These are phyloP conservation scores for Solanum ossicruentum DNA, from an alignment of 257 asterid genomes.

Conservation along the genomic window DNA sequence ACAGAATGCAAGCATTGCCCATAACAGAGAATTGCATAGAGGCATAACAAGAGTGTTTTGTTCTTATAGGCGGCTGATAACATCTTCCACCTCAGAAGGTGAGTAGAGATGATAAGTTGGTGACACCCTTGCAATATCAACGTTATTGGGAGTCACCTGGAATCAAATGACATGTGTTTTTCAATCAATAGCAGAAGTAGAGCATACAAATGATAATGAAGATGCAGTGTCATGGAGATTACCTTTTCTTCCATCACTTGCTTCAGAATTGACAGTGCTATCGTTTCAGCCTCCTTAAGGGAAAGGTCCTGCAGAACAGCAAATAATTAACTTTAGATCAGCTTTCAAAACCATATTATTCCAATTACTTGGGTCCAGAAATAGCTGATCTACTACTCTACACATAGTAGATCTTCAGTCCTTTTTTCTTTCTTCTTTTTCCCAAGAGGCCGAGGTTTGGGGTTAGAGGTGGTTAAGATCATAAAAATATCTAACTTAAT, in stretches of 20 bases:
- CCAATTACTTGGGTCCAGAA: neutral
- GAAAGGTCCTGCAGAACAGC: constrained; percentile 44
- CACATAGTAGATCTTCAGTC: neutral
- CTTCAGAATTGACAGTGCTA: constrained; percentile 73
- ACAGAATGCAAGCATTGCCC: neutral
- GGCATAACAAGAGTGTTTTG: neutral
- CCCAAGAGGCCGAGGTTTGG: neutral
- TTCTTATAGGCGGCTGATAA: constrained; percentile 54
- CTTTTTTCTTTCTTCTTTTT: neutral
- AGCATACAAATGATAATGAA: neutral
- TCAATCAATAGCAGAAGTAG: neutral
- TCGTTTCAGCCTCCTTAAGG: constrained; percentile 73
- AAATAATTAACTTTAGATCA: neutral
- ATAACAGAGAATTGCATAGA: neutral
- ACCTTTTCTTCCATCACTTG: constrained; percentile 96
- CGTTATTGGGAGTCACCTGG: constrained; percentile 88
- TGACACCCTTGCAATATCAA: constrained; percentile 81
- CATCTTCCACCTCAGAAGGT: constrained; percentile 78
- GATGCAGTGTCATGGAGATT: neutral
- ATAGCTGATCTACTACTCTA: neutral
- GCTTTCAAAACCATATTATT: neutral
- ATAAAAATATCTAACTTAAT: neutral
- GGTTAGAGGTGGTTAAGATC: neutral
- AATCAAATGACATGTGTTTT: neutral
- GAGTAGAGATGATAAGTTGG: constrained; percentile 77